Evolutionary conservation across 768 basidiomycete species (phyloP).

Genomic region (Lactarius pseudohatsudake): DNA sequence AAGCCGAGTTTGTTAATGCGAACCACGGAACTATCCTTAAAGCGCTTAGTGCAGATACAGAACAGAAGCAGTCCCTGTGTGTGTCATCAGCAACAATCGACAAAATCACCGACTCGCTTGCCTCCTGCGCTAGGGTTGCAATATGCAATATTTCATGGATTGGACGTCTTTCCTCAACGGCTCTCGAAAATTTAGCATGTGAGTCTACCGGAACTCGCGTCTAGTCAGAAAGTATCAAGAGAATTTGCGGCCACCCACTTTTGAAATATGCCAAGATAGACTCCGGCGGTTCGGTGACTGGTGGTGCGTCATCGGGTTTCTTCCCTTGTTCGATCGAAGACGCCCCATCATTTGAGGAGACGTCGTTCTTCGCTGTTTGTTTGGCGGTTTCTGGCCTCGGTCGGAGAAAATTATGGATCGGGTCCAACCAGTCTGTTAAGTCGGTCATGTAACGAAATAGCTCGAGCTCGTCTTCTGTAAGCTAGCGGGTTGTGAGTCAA

Average conservation of each 20-base stretch:
- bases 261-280: constrained; percentile 61
- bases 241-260: constrained; percentile 4
- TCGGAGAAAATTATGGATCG: constrained; percentile 70
- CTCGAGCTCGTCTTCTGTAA: constrained; percentile 61
- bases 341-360: constrained; percentile 64
- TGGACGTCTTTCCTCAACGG: constrained; percentile 41
- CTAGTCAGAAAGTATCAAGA: constrained; percentile 4
- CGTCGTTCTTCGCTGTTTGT: constrained; percentile 67
- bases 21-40: constrained; percentile 66
- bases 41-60: constrained; percentile 65
- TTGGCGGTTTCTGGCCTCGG: constrained; percentile 77
- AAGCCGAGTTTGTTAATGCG: constrained; percentile 73
- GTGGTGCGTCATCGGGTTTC: constrained; percentile 71
- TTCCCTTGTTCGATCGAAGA: constrained; percentile 52
- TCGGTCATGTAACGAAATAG: constrained; percentile 60
- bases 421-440: constrained; percentile 73
- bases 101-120: constrained; percentile 29
- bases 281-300: constrained; percentile 61
- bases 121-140: constrained; percentile 75
- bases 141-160: constrained; percentile 67
- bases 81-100: constrained; percentile 11
- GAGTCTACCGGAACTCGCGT: constrained; percentile 44
- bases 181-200: constrained; percentile 49
- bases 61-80: constrained; percentile 71
- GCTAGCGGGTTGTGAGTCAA: constrained; percentile 40